Conservation (phyloP, 2,329 filamentous ascomycete genomes). For the Fusarium domesticum region DNA sequence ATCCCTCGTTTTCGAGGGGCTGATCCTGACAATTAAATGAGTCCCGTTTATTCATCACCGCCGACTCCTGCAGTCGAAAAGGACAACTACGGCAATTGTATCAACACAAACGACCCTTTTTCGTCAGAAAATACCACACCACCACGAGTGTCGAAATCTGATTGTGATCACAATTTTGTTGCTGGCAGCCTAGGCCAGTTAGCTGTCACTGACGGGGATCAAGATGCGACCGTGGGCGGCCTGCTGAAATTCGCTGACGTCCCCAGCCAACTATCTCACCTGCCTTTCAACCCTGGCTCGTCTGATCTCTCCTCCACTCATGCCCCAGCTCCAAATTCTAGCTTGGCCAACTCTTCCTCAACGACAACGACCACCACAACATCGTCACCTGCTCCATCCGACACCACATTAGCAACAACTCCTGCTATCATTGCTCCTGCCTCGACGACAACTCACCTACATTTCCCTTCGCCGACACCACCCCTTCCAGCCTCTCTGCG, state of each 20-base stretch:
- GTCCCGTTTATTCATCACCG: slow-evolving; percentile 19
- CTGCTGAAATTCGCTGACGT: slow-evolving; percentile 31
- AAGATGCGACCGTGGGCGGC: slow-evolving; percentile 27
- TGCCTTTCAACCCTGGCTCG: slow-evolving; percentile 30
- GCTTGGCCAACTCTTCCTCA: slow-evolving; percentile 22
- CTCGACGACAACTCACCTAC: slow-evolving; percentile 21
- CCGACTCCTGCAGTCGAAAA: slow-evolving; percentile 25
- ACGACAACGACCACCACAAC: slow-evolving; percentile 21
- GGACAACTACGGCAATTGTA: slow-evolving; percentile 6
- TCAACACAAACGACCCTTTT: slow-evolving; percentile 13
- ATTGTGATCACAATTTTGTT: slow-evolving; percentile 17
- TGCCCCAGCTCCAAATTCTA: slow-evolving; percentile 26
- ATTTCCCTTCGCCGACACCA: slow-evolving; percentile 22
- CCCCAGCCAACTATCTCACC: slow-evolving; percentile 27
- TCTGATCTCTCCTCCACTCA: slow-evolving; percentile 25
- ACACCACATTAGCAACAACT: slow-evolving; percentile 16
- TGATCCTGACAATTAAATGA: slow-evolving; percentile 26
- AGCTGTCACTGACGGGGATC: slow-evolving; percentile 22
- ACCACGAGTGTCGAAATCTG: slow-evolving; percentile 16
- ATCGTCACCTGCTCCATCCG: slow-evolving; percentile 18
- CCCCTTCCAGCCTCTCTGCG: slow-evolving; percentile 38
- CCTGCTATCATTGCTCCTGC: slow-evolving; percentile 19
- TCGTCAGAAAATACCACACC: slow-evolving; percentile 11
- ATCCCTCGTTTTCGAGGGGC: slow-evolving; percentile 19
- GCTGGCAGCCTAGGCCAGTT: slow-evolving; percentile 12